Evolutionary conservation across 2,329 filamentous ascomycete species (phyloP).

Genomic region (Colletotrichum orchidophilum): DNA sequence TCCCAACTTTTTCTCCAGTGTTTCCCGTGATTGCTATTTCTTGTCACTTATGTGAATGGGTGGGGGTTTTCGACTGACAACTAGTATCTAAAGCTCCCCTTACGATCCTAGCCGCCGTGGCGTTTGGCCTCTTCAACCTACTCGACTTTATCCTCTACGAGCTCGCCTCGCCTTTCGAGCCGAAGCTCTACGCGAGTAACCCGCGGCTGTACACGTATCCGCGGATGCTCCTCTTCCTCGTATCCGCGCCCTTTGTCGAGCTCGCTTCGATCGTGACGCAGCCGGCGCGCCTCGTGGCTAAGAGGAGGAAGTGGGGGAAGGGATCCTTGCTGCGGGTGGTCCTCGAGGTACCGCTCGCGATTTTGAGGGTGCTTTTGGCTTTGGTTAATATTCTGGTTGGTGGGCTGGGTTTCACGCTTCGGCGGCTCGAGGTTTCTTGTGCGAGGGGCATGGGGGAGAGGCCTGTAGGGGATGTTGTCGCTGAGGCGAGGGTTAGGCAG

Average conservation of each 20-base stretch:
- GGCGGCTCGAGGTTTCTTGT: neutral
- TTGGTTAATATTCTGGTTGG: conserved; percentile 10
- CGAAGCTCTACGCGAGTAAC: conserved; percentile 28
- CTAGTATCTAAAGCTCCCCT: conserved; percentile 1
- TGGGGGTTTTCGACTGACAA: neutral
- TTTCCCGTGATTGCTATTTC: neutral
- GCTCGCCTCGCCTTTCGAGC: conserved; percentile 17
- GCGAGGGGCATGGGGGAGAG: conserved; percentile 25
- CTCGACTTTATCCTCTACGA: conserved; percentile 27
- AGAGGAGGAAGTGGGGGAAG: neutral
- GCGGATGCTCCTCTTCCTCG: conserved; percentile 26
- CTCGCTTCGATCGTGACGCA: neutral
- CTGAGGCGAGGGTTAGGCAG: conserved; percentile 18
- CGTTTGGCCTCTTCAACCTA: conserved; percentile 29
- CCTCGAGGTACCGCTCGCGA: neutral
- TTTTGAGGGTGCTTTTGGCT: neutral
- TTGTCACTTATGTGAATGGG: neutral
- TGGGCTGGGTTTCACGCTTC: neutral
- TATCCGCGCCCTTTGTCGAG: conserved; percentile 6
- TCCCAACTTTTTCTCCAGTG: neutral
- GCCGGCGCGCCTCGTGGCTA: neutral
- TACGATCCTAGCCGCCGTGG: conserved; percentile 14
- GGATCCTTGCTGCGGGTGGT: neutral
- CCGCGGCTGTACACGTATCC: conserved; percentile 17
- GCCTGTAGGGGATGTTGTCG: conserved; percentile 12